Conservation (phyloP, 371 early-diverging fungal genomes). For the Massospora cicadina region DNA sequence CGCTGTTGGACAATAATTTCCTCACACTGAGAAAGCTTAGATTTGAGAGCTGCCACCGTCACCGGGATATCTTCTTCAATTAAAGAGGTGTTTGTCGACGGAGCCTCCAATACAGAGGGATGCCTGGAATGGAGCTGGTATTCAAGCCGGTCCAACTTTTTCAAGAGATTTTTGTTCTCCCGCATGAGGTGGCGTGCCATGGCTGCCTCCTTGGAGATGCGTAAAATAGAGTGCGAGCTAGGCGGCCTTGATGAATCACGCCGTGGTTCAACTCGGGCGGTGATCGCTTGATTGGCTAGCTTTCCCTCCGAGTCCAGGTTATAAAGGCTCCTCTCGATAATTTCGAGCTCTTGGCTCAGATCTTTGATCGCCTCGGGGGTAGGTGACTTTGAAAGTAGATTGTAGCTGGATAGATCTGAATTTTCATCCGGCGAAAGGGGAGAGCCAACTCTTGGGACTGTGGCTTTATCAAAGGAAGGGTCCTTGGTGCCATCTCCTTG, state of each 20-base stretch:
- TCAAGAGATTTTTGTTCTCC: slow-evolving; percentile 1
- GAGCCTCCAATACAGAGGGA: background rate
- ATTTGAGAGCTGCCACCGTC: background rate
- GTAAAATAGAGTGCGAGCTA: background rate
- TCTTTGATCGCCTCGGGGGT: slow-evolving; percentile 5
- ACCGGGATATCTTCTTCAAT: slow-evolving; percentile 4
- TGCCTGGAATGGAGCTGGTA: slow-evolving; percentile 4
- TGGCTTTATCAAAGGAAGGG: background rate
- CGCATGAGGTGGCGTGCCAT: background rate
- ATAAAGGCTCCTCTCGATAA: background rate
- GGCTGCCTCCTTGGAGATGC: background rate
- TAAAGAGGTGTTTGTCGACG: background rate
- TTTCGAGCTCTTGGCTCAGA: slow-evolving; percentile 4
- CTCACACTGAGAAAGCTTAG: background rate
- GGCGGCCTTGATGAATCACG: background rate
- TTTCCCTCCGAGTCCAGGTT: background rate
- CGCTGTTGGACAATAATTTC: slow-evolving; percentile 1
- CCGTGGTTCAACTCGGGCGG: background rate
- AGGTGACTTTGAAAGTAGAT: background rate
- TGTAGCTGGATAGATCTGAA: background rate
- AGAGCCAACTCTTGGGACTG: background rate
- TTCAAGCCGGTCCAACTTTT: background rate
- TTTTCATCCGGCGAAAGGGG: background rate
- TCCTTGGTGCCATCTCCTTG: background rate
- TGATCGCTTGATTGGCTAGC: background rate